Evolutionary conservation across 163 green algal species (phyloP), one percentile per base, ranked within the genome.

Genomic region (Prototheca wickerhamii): DNA sequence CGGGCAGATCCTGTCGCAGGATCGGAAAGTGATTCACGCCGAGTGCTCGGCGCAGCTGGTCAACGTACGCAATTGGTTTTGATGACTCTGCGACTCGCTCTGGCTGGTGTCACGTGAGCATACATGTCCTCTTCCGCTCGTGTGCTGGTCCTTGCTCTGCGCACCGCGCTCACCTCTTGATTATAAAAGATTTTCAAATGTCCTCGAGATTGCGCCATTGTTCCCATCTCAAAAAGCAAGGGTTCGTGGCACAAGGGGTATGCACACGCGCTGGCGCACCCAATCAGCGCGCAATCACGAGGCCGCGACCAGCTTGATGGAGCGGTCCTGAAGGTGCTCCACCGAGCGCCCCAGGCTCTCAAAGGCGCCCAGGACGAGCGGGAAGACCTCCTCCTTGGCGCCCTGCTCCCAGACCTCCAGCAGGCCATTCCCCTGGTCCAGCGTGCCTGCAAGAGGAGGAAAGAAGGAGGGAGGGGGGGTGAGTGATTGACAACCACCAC

Each of bases 381-480:
- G 79, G 64, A 96, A 98, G 17, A 94, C 77, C 0, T 26, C 60
- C 62, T 96, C 86, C 3, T 68, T 15, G 4, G 37, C 44, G 0
- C 67, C 44, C 18, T 86, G 75, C 15, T 94, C 83, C 79, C 95
- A 98, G 3, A 99, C 77, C 68, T 98, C 87, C 43, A 98, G 74
- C 71, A 83, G 91, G 60, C 86, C 87, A 3, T 72, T 75, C 46
- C 83, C 88, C 65, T 89, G 80, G 68, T 95, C 88, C 42, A 95
- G 70, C 4, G 86, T 94, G 42, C 86, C 85, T 70, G 68, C 63
- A n/a, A 46, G 80, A 71, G 17, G 37, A 15, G 37, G 10, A 1
- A 44, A 44, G 15, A 37, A 25, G 15, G 37, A 2, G 6, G 31
- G 12, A 15, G 17, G 4, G 35, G 29, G 51, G 4, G 4, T 40